Base-by-base conservation (phyloP, 805 yeast species). In the Scheffersomyces ergatensis region DNA sequence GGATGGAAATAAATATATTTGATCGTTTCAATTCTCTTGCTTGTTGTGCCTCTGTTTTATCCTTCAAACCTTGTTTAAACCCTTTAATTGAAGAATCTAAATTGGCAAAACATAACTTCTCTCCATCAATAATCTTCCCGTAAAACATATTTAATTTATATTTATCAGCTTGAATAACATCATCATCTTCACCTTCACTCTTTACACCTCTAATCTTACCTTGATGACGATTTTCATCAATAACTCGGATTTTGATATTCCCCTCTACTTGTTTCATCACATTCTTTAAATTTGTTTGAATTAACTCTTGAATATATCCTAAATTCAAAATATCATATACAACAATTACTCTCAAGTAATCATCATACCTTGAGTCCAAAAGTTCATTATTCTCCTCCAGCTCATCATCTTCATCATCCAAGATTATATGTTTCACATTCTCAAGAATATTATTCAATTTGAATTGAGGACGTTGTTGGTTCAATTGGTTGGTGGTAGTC, bases 61-160 rank as follows among this genome's bases (percentile, higher is more conserved):
- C 51, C 23, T 47, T 47, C 29, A 55, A 60, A 18, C 44, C 44
- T 42, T 30, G 58, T 51, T 43, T 45, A 49, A 46, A 69, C 44
- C 63, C 65, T 69, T 77, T 74, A 38, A 83, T 74, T n/a, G 82
- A 80, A 39, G 81, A 79, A 23, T 89, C 96, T 51, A 92, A 73
- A 56, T 89, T 90, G 3, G 97, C 98, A 53, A 78, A 74, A 31
- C 95, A 85, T 44, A 93, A 75, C 60, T 93, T 92, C 54, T 86
- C 95, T 12, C 93, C 97, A 59, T 89, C 95, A 33, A 80, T 76
- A 1, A 80, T 54, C 47, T 85, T 84, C 7, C 97, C 97, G 16
- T 74, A 67, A 57, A 89, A 88, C 50, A 86, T 60, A 46, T 84
- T 83, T 52, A 92, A 74, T 36, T 78, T 77, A 23, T 76, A 70